Conservation (phyloP, 176 grass and related monocot genomes). For the Cenchrus americanus region DNA sequence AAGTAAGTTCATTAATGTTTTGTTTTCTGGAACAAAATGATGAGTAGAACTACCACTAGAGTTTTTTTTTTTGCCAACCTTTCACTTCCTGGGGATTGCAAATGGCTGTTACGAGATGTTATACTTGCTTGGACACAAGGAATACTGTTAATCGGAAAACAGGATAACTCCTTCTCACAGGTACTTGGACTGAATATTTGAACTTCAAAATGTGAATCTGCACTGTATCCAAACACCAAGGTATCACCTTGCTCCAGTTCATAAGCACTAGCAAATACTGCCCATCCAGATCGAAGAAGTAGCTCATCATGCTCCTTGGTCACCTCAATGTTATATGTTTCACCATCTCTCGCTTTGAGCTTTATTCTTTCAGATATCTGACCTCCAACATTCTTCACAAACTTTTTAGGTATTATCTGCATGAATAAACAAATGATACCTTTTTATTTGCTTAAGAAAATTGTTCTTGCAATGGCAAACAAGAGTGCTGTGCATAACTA, state of each 20-base stretch:
- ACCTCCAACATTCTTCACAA: background rate
- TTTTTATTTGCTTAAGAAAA: background rate
- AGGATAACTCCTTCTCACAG: constrained; percentile 41
- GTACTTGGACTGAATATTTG: constrained; percentile 47
- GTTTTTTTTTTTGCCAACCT: background rate
- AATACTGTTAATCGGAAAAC: background rate
- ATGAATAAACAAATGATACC: background rate
- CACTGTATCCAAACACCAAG: constrained; percentile 46
- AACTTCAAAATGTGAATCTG: constrained; percentile 42
- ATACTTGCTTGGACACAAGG: background rate
- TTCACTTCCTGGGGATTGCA: constrained; percentile 7
- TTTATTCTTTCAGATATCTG: background rate
- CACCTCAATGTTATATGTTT: constrained; percentile 5
- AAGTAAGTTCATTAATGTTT: background rate
- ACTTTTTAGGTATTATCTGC: constrained; percentile 4
- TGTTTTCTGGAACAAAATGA: background rate
- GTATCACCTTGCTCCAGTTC: constrained; percentile 30
- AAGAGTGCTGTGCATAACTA: background rate
- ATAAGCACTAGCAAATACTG: background rate
- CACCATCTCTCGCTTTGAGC: background rate
- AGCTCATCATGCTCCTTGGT: background rate
- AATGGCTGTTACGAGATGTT: background rate
- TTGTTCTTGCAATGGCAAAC: background rate
- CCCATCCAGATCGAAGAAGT: background rate
- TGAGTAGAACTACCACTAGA: background rate